Conservation (phyloP, 2,329 filamentous ascomycete genomes). For the Pezicula carpinea region DNA sequence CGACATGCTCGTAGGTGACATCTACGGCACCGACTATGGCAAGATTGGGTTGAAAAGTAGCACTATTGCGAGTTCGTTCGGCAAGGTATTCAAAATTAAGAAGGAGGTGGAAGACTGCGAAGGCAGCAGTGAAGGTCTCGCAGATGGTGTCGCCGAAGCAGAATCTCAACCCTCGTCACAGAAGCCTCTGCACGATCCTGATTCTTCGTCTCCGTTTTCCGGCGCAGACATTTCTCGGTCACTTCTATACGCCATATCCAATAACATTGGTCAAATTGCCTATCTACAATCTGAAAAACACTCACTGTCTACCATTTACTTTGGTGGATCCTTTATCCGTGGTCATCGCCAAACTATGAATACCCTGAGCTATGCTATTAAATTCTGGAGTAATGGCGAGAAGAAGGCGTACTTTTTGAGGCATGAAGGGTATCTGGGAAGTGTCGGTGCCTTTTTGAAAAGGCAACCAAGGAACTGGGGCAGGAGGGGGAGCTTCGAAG, state of each 20-base stretch:
- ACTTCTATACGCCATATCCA: slow-evolving; percentile 89
- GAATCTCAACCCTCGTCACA: neutral
- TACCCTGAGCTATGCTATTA: slow-evolving; percentile 92
- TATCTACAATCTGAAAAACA: slow-evolving; percentile 97
- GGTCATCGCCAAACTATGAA: slow-evolving; percentile 98
- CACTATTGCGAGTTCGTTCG: slow-evolving; percentile 93
- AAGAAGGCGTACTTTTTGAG: slow-evolving; percentile 95
- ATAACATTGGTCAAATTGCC: slow-evolving; percentile 97
- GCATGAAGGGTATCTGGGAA: slow-evolving; percentile 92
- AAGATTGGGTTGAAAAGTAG: slow-evolving; percentile 96
- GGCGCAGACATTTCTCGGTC: slow-evolving; percentile 85
- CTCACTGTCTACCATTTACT: slow-evolving; percentile 87
- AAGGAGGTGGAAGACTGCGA: slow-evolving; percentile 73
- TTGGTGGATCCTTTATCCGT: slow-evolving; percentile 93
- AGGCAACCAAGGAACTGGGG: slow-evolving; percentile 90
- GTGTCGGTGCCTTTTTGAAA: slow-evolving; percentile 91
- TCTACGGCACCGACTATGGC: slow-evolving; percentile 92
- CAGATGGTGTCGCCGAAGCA: slow-evolving; percentile 18
- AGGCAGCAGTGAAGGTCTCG: slow-evolving; percentile 57
- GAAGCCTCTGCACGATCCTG: slow-evolving; percentile 6
- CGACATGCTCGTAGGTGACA: slow-evolving; percentile 96
- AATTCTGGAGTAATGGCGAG: slow-evolving; percentile 91
- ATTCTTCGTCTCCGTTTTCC: slow-evolving; percentile 52
- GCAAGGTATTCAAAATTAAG: slow-evolving; percentile 94
- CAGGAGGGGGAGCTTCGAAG: slow-evolving; percentile 60